Conservation (phyloP, 345 rosid species). For the Passiflora organensis region DNA sequence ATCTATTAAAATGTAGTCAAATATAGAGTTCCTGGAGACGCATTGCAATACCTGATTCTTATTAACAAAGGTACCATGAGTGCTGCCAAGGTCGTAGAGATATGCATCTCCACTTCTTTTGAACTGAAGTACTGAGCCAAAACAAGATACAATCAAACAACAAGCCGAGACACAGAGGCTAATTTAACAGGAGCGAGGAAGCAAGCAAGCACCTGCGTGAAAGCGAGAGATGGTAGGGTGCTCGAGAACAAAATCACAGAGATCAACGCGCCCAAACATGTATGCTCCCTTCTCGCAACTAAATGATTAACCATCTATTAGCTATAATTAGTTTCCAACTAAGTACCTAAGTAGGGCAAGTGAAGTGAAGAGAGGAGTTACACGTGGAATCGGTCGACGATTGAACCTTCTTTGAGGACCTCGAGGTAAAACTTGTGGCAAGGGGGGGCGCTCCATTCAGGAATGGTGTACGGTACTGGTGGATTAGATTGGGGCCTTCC, state of each 20-base stretch:
- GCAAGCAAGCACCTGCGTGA: constrained; percentile 64
- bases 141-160: constrained; percentile 10
- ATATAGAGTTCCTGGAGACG: not conserved
- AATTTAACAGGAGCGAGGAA: not conserved
- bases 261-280: constrained; percentile 85
- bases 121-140: constrained; percentile 69
- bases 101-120: constrained; percentile 75
- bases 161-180: not conserved
- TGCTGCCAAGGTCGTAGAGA: constrained; percentile 77
- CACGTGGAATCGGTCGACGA: constrained; percentile 57
- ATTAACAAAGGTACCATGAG: constrained; percentile 77
- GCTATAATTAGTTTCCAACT: not conserved
- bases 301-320: constrained; percentile 2
- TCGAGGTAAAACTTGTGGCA: constrained; percentile 57
- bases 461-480: constrained; percentile 68
- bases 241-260: constrained; percentile 84
- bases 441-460: constrained; percentile 88
- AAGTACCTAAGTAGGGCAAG: too few relatives aligned
- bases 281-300: constrained; percentile 88
- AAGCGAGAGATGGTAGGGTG: constrained; percentile 90
- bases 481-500: not conserved
- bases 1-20: too few relatives aligned
- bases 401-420: constrained; percentile 82
- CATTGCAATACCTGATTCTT: constrained; percentile 52
- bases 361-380: constrained; percentile 20